Evolutionary conservation across 139 green algal species (phyloP), one percentile per base, ranked within the genome.

Genomic region (Chlorella sp.): DNA sequence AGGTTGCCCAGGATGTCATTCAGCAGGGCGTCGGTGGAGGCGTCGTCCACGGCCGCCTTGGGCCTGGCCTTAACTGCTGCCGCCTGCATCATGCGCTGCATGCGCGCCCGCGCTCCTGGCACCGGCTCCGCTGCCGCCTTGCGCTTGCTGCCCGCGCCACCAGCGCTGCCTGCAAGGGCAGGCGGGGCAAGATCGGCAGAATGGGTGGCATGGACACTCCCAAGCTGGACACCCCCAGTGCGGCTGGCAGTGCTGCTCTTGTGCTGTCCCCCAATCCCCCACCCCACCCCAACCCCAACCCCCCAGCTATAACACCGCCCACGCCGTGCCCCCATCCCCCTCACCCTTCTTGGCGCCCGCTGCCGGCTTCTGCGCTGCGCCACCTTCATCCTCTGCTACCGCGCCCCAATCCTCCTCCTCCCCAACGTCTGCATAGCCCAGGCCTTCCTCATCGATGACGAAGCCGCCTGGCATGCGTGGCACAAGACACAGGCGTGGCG

Each of bases 371-470:
- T 65, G 43, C 58, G n/a, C n/a, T n/a, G n/a, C n/a, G n/a, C n/a
- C n/a, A n/a, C n/a, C n/a, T n/a, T n/a, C n/a, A n/a, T 67, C 82
- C 65, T 72, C 69, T 5, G 78, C 82, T 27, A 73, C 76, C 8
- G 53, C 69, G 68, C 74, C 73, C 85, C 85, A 97, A 46, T 97
- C 90, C 14, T 97, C 90, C 63, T 98, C 94, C 76, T 97, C 93
- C 0, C 93, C 95, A 42, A 96, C 86, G 55, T 99, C 94, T 41
- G 64, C 83, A 67, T 98, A 98, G 5, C 91, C 89, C n/a, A 84
- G 42, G 5, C 79, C 91, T 40, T 92, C 88, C 67, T 95, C 90
- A 60, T 94, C 92, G 21, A 93, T 85, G 6, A 97, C 84, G 66
- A 96, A 97, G 41, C 89, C 90, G 3, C 84, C 92, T 90, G 82